A percentile compares a stretch with the other conserved stretches of the same genome.
Evolutionary conservation across 257 asterid genomes (phyloP).

Genomic region (Prunella vulgaris): DNA sequence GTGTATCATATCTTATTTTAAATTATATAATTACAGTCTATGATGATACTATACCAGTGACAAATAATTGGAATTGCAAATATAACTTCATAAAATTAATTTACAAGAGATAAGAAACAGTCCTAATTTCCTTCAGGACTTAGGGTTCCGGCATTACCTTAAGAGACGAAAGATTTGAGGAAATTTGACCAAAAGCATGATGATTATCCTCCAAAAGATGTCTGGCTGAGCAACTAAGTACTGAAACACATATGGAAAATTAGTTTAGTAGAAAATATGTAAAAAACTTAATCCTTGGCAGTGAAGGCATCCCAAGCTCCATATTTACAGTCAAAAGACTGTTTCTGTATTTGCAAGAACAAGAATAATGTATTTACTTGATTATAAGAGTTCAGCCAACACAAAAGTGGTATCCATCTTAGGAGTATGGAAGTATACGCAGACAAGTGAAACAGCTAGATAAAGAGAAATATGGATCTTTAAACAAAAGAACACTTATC

Average conservation of each 20-base stretch:
- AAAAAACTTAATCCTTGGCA: neutral
- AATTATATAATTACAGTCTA: conserved; percentile 9
- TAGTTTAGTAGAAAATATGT: conserved; percentile 9
- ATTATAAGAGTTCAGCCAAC: neutral
- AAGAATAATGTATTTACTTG: neutral
- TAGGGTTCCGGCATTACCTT: conserved; percentile 44
- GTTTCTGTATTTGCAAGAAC: neutral
- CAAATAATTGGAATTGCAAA: neutral
- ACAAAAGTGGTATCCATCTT: neutral
- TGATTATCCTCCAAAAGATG: conserved; percentile 75
- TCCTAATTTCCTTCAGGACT: neutral
- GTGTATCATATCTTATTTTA: neutral
- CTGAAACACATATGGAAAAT: conserved; percentile 39
- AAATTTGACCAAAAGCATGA: conserved; percentile 61
- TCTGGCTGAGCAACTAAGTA: conserved; percentile 39
- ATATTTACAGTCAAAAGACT: neutral
- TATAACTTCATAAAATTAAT: conserved; percentile 9
- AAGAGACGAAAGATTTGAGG: conserved; percentile 64
- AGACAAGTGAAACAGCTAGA: neutral
- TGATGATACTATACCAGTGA: neutral
- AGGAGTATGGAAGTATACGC: too few species aligned
- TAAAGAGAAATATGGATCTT: neutral
- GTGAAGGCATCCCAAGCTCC: conserved; percentile 6
- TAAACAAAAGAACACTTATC: neutral
- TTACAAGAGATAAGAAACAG: conserved; percentile 6